Percentiles rank a stretch among this genome's conserved stretches.
Conservation (phyloP, 116 monocot species). For the Phalaenopsis hybrid region DNA sequence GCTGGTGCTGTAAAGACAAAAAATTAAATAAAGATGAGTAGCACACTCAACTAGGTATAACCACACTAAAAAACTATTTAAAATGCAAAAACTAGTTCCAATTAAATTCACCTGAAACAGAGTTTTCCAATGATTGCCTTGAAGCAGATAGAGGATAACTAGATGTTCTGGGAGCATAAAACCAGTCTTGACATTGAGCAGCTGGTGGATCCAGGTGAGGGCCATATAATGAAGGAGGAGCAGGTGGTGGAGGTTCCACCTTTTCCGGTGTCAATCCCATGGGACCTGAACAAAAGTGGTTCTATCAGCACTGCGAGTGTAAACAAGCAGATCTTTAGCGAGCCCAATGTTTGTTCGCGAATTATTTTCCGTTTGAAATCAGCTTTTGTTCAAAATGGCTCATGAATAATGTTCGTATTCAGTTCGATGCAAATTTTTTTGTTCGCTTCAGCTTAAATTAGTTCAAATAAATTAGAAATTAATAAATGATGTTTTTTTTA, state of each 20-base stretch:
- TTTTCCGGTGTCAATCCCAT: constrained; percentile 19
- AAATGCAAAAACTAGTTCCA: neutral
- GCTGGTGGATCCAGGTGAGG: constrained; percentile 33
- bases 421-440: no score
- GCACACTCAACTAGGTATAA: neutral
- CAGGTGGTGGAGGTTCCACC: constrained; percentile 22
- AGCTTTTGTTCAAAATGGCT: no score
- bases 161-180: constrained; percentile 39
- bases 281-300: constrained; percentile 21
- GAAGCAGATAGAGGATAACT: constrained; percentile 32
- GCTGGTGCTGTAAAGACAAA: constrained; percentile 35
- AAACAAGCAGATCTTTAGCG: no score
- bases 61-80: neutral
- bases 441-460: no score
- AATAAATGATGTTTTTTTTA: no score
- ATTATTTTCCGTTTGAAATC: no score
- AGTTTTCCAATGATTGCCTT: constrained; percentile 39
- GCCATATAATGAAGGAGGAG: constrained; percentile 30
- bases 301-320: neutral
- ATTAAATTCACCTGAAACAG: constrained; percentile 43
- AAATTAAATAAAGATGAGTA: neutral
- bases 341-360: no score
- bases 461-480: no score
- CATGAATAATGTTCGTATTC: no score
- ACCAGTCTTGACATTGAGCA: constrained; percentile 43